Evolutionary conservation across 2,329 filamentous ascomycete genomes (phyloP).

Genomic region (Arthrinium puccinioides): DNA sequence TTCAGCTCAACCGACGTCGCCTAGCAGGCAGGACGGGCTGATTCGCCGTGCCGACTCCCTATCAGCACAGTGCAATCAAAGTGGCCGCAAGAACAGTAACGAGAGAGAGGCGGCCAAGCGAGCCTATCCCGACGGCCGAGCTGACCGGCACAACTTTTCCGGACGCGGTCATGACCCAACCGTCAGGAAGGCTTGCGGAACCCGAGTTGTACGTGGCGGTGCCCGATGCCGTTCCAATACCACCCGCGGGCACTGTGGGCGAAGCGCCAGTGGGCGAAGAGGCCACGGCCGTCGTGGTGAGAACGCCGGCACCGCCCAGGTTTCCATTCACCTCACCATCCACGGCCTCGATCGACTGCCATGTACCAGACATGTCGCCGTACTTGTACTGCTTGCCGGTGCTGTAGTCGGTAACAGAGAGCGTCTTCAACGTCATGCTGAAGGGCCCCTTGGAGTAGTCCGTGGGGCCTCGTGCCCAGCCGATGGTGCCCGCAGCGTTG

Average conservation of each 20-base stretch:
- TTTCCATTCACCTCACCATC: conserved; percentile 71
- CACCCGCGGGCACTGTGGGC: conserved; percentile 63
- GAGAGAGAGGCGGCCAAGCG: too few species aligned
- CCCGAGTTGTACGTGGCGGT: conserved; percentile 34
- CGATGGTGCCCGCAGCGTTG: conserved; percentile 75
- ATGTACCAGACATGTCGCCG: conserved; percentile 67
- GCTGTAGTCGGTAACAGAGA: conserved; percentile 84
- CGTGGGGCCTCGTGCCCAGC: conserved; percentile 81
- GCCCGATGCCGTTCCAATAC: conserved; percentile 51
- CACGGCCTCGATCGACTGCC: conserved; percentile 75
- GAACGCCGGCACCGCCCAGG: conserved; percentile 43
- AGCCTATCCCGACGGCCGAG: conserved; percentile 58
- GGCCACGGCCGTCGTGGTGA: conserved; percentile 52
- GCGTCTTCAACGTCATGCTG: conserved; percentile 71
- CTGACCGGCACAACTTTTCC: conserved; percentile 73
- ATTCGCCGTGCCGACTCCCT: too few species aligned
- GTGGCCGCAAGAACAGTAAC: too few species aligned
- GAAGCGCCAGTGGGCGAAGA: conserved; percentile 54
- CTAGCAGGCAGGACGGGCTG: too few species aligned
- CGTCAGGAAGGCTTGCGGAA: conserved; percentile 49
- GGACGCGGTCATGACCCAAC: conserved; percentile 72
- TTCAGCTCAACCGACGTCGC: too few species aligned
- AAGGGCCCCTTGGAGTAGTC: conserved; percentile 81
- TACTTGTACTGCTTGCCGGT: conserved; percentile 83
- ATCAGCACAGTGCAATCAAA: too few species aligned